phyloP scores from a whole-genome alignment of 2,329 filamentous ascomycete species.

The Harringtonia aguacate region DNA sequence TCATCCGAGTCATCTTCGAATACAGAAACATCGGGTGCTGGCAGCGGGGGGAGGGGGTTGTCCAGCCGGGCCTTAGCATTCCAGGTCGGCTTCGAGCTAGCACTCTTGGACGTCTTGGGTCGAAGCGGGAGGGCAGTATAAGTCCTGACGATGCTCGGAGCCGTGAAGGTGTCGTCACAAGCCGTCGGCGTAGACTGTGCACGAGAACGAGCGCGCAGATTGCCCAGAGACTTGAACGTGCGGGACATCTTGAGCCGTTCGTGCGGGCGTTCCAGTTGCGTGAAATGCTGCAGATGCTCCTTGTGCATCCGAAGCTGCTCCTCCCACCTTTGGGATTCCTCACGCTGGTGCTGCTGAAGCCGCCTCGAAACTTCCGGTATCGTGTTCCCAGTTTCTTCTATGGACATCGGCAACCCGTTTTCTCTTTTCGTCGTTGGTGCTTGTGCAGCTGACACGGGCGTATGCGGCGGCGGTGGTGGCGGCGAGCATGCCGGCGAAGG shows the following conservation, averaged over 20 bases:
- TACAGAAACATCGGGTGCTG: slow-evolving; percentile 2
- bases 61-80: neutral
- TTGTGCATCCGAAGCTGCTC: slow-evolving; percentile 7
- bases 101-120: neutral
- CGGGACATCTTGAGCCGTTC: slow-evolving; percentile 4
- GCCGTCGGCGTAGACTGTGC: slow-evolving; percentile 1
- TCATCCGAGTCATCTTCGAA: slow-evolving; percentile 14
- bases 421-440: no score
- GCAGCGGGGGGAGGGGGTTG: neutral
- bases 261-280: neutral
- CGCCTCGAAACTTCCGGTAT: neutral
- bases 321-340: neutral
- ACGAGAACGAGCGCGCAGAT: slow-evolving; percentile 7
- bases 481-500: neutral
- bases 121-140: neutral
- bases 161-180: neutral
- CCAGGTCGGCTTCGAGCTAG: slow-evolving; percentile 3
- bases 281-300: slow-evolving; percentile 8
- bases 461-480: slow-evolving; percentile 4
- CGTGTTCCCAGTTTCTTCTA: neutral
- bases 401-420: no score
- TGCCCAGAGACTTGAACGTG: slow-evolving; percentile 9
- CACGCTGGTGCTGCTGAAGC: neutral
- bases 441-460: neutral
- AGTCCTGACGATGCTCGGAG: neutral